These are phyloP conservation scores for Ogataea sp. DNA, from an alignment of 805 yeast species.

Conservation along the genomic window DNA sequence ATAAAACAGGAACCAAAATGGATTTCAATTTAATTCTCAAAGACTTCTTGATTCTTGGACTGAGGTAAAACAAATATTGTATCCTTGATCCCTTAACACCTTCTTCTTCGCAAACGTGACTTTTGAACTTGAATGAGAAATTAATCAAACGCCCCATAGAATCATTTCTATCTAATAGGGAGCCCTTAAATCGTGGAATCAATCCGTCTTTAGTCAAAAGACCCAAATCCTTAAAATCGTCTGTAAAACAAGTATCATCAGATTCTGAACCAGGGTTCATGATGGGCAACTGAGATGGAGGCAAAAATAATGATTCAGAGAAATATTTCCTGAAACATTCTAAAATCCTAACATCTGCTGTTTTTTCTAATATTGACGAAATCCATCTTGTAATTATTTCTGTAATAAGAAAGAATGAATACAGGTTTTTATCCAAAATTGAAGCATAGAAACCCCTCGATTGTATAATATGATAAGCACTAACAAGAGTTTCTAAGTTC, in stretches of 20 bases:
- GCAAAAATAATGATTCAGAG: background rate
- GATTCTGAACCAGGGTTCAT: background rate
- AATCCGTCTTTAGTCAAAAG: background rate
- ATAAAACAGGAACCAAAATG: slow-evolving; percentile 45
- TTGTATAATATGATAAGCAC: slow-evolving; percentile 31
- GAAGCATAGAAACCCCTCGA: slow-evolving; percentile 43
- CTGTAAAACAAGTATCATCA: background rate
- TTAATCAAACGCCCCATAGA: background rate
- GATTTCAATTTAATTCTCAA: slow-evolving; percentile 41
- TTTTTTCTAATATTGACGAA: background rate
- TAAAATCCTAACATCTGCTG: background rate
- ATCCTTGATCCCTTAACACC: slow-evolving; percentile 33
- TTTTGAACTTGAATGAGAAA: background rate
- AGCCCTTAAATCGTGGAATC: background rate
- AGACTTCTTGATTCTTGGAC: slow-evolving; percentile 47
- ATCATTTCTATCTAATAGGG: background rate
- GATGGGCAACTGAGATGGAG: background rate
- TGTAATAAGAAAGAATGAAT: background rate
- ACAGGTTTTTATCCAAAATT: background rate
- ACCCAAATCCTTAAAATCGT: background rate
- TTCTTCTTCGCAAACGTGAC: background rate
- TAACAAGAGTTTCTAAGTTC: slow-evolving; percentile 18
- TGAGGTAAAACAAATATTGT: slow-evolving; percentile 51
- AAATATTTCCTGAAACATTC: background rate
- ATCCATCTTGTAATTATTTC: background rate